Evolutionary conservation across 1,284 basidiomycete species (phyloP).

Genomic region (Boletellus sp.): DNA sequence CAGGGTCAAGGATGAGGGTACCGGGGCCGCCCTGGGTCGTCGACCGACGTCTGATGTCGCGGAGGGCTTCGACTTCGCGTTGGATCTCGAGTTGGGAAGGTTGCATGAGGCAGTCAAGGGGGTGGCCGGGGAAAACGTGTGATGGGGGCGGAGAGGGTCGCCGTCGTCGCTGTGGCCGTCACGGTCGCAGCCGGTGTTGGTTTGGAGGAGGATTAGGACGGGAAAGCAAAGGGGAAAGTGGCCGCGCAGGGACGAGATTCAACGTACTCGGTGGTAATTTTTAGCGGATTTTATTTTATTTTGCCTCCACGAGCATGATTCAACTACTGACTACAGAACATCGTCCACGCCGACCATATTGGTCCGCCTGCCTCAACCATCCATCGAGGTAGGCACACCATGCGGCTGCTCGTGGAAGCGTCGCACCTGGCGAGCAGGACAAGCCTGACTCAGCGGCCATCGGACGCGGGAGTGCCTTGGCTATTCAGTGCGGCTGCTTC

Average conservation of each 20-base stretch:
- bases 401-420: too few relatives aligned
- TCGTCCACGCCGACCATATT: conserved; percentile 19
- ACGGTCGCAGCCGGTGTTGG: conserved; percentile 2
- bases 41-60: conserved; percentile 79
- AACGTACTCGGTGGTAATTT: conserved; percentile 5
- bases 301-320: too few relatives aligned
- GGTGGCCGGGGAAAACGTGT: conserved; percentile 11
- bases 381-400: conserved; percentile 11
- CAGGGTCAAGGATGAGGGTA: conserved; percentile 79
- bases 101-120: conserved; percentile 43
- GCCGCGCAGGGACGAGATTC: conserved; percentile 1
- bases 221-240: background rate
- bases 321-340: conserved; percentile 19
- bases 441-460: conserved; percentile 11
- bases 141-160: conserved; percentile 5
- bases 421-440: background rate
- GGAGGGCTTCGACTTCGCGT: conserved; percentile 80
- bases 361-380: conserved; percentile 15
- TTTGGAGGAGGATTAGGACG: background rate
- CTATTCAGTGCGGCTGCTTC: conserved; percentile 46
- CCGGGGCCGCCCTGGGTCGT: conserved; percentile 70
- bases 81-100: conserved; percentile 83
- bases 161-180: conserved; percentile 7
- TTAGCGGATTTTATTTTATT: background rate
- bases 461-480: conserved; percentile 15